phyloP scores from a whole-genome alignment of 2,329 filamentous ascomycete genomes.

The Thermoascus crustaceus region DNA sequence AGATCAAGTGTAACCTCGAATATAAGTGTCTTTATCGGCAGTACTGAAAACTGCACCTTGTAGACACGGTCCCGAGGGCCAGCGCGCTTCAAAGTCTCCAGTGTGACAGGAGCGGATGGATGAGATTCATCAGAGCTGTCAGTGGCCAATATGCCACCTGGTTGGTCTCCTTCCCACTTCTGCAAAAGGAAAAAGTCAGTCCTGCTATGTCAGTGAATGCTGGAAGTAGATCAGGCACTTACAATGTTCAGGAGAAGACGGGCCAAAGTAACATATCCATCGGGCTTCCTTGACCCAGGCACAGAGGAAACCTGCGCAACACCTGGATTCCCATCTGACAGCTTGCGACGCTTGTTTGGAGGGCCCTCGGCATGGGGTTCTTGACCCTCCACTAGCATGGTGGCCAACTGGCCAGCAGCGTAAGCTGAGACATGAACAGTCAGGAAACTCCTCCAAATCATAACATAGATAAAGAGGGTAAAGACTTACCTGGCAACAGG shows the following conservation, averaged over 20 bases:
- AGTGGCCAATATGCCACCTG: too few relatives aligned
- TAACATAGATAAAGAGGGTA: neutral
- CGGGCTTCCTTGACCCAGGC: constrained; percentile 12
- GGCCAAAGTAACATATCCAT: constrained; percentile 26
- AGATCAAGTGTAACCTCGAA: constrained; percentile 14
- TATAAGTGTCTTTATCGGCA: constrained; percentile 11
- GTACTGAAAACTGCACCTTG: constrained; percentile 15
- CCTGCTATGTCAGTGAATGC: neutral
- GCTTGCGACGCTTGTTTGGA: constrained; percentile 27
- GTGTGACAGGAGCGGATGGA: too few relatives aligned
- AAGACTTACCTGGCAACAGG: constrained; percentile 9
- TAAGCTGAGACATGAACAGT: constrained; percentile 12
- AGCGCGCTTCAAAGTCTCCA: too few relatives aligned
- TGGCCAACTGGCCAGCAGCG: constrained; percentile 16
- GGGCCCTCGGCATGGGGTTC: constrained; percentile 11
- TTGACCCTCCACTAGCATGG: constrained; percentile 14
- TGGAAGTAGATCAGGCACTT: constrained; percentile 5
- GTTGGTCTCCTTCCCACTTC: too few relatives aligned
- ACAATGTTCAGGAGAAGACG: constrained; percentile 25
- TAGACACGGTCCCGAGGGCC: constrained; percentile 7
- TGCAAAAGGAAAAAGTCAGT: constrained; percentile 2
- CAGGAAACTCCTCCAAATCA: neutral
- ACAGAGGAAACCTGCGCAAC: constrained; percentile 12
- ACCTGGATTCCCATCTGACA: constrained; percentile 12
- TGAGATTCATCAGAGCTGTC: too few relatives aligned